Evolutionary conservation across 2,329 filamentous ascomycete genomes (phyloP).

Genomic region (Botrytis galanthina): DNA sequence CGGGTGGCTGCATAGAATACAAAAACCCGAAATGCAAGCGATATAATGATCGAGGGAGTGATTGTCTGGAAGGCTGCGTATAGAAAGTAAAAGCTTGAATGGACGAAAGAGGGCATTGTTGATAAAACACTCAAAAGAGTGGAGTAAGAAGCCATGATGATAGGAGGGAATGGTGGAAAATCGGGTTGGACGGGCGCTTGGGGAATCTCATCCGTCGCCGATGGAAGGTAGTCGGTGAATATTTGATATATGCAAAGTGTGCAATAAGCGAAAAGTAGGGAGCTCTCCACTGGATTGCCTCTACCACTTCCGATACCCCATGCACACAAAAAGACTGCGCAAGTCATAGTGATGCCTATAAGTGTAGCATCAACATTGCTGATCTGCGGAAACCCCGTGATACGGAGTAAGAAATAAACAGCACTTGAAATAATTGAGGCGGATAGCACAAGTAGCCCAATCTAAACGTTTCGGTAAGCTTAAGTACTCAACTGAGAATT

Average conservation of each 20-base stretch:
- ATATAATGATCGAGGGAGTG: conserved; percentile 93
- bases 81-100: conserved; percentile 81
- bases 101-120: conserved; percentile 77
- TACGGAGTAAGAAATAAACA: conserved; percentile 93
- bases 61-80: conserved; percentile 93
- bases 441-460: conserved; percentile 81
- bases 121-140: conserved; percentile 83
- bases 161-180: conserved; percentile 91
- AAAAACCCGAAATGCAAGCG: conserved; percentile 86
- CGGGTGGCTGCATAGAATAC: conserved; percentile 94
- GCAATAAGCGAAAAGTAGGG: conserved; percentile 91
- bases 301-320: conserved; percentile 93
- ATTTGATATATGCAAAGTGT: conserved; percentile 99
- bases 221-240: conserved; percentile 93
- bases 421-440: conserved; percentile 91
- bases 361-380: conserved; percentile 88
- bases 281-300: conserved; percentile 93
- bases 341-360: conserved; percentile 90
- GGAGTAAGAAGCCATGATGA: conserved; percentile 98
- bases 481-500: background rate
- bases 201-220: conserved; percentile 55
- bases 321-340: conserved; percentile 85
- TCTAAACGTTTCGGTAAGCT: conserved; percentile 51
- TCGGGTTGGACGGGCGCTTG: conserved; percentile 67
- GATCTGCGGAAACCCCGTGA: conserved; percentile 89